Percentiles rank a stretch among this genome's conserved stretches.
phyloP scores from a whole-genome alignment of 2,329 filamentous ascomycete species.

The Huntiella bhutanensis region DNA sequence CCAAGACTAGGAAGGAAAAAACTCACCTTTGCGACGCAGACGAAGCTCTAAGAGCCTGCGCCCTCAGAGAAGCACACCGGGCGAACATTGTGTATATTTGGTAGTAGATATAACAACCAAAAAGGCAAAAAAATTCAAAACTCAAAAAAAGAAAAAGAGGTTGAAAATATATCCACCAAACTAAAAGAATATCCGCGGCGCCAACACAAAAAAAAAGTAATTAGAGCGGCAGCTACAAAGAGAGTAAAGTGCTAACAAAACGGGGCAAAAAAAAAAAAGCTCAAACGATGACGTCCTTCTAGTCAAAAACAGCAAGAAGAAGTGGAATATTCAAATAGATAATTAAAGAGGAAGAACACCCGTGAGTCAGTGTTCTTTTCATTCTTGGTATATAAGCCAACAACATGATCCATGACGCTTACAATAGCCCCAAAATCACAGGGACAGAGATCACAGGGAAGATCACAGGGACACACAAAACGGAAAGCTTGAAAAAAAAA shows the following conservation, averaged over 20 bases:
- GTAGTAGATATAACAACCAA: constrained; percentile 2
- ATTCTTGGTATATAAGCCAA: neutral
- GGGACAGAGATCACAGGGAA: constrained; percentile 16
- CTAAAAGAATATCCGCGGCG: too few relatives aligned
- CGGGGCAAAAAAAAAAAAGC: too few relatives aligned
- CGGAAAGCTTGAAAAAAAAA: constrained; percentile 1
- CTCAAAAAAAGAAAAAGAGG: too few relatives aligned
- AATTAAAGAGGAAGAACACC: too few relatives aligned
- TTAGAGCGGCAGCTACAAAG: too few relatives aligned
- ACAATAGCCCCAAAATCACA: constrained; percentile 4
- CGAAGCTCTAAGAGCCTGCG: constrained; percentile 14
- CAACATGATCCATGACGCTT: neutral
- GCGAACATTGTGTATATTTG: constrained; percentile 13
- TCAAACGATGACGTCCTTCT: too few relatives aligned
- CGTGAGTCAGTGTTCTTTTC: too few relatives aligned
- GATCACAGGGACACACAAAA: constrained; percentile 16
- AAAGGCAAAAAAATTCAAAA: neutral
- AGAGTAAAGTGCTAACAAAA: too few relatives aligned
- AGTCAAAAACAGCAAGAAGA: too few relatives aligned
- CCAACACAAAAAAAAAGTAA: too few relatives aligned
- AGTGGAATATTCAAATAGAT: too few relatives aligned
- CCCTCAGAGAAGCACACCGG: constrained; percentile 12
- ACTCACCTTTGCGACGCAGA: constrained; percentile 8
- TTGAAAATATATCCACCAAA: too few relatives aligned
- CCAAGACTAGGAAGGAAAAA: neutral